A percentile compares a stretch with the other conserved stretches of the same genome.
These are phyloP conservation scores for Rhododendron molle DNA, from an alignment of 148 eudicot genomes.

Conservation along the genomic window DNA sequence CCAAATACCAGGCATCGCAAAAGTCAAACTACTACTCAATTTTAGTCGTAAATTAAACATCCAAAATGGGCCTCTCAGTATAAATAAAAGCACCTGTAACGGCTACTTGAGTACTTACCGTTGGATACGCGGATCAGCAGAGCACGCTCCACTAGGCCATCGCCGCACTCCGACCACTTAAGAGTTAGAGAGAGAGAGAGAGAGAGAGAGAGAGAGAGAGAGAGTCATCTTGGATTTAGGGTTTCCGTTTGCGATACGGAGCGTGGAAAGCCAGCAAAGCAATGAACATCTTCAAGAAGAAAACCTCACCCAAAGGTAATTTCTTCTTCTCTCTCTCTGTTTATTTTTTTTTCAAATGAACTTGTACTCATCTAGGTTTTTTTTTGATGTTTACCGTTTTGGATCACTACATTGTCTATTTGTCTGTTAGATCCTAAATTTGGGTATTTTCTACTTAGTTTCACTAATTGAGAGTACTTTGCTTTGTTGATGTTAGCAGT, in stretches of 20 bases:
- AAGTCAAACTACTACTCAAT: neutral
- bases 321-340: neutral
- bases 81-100: conserved; percentile 2
- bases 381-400: neutral
- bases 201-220: conserved; percentile 1
- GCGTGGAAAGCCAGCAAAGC: neutral
- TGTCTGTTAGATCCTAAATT: neutral
- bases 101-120: conserved; percentile 17
- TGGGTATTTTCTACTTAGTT: neutral
- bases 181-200: neutral
- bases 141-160: conserved; percentile 17
- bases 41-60: neutral
- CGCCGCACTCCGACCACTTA: neutral
- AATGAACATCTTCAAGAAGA: conserved; percentile 57
- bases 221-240: neutral
- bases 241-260: neutral
- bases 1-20: neutral
- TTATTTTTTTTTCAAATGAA: neutral
- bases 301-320: conserved; percentile 65
- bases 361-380: neutral
- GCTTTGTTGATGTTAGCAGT: neutral
- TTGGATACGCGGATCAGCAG: neutral
- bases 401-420: neutral
- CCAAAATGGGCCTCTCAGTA: neutral
- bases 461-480: neutral